Conservation (phyloP, 352 stramenopile species). For the Pythium aphanidermatum region DNA sequence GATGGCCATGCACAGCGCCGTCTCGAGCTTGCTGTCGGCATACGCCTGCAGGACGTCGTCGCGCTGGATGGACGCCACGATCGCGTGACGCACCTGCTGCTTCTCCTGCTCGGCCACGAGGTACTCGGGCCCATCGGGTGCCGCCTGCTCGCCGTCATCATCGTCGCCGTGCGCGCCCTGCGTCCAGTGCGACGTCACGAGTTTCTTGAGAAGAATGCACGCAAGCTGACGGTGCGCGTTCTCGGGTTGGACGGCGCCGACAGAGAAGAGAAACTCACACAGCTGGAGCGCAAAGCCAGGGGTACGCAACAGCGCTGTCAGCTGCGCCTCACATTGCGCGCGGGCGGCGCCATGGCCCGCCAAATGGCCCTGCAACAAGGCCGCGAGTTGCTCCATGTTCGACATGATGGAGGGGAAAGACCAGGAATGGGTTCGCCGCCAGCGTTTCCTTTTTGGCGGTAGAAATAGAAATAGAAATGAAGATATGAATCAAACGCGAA, state of each 20-base stretch:
- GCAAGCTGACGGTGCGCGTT: conserved; percentile 56
- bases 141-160: conserved; percentile 19
- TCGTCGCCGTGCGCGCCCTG: conserved; percentile 16
- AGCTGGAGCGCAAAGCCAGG: conserved; percentile 70
- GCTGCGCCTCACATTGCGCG: conserved; percentile 53
- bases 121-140: conserved; percentile 19
- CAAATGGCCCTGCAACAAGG: conserved; percentile 51
- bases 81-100: conserved; percentile 44
- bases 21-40: conserved; percentile 68
- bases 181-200: conserved; percentile 62
- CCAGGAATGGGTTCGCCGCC: too few species aligned
- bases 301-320: conserved; percentile 48
- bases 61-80: conserved; percentile 49
- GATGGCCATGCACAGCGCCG: conserved; percentile 64
- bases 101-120: conserved; percentile 64
- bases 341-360: conserved; percentile 37
- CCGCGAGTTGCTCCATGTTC: conserved; percentile 33
- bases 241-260: conserved; percentile 18
- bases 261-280: conserved; percentile 56
- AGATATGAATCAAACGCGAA: too few species aligned
- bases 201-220: conserved; percentile 71
- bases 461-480: too few species aligned
- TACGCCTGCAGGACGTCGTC: conserved; percentile 48
- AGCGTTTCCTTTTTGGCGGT: too few species aligned
- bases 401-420: neutral